Base-by-base conservation (phyloP, 352 stramenopile species). In the Phytophthora chlamydospora region DNA sequence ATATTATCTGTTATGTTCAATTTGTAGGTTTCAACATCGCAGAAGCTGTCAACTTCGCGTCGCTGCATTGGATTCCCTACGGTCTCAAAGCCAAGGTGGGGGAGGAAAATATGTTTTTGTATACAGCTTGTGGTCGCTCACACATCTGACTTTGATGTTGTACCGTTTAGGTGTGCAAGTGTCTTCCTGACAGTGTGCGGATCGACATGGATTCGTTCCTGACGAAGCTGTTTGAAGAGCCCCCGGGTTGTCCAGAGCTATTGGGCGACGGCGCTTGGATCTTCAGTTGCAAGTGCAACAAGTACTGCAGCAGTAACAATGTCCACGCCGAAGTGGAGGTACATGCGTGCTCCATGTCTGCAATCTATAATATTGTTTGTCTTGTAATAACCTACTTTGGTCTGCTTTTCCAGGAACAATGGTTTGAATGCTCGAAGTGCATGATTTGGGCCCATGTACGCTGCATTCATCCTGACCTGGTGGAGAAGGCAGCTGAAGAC, bases 31-130 rank as follows among this genome's bases (percentile, higher is more conserved):
- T 97, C 46, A 97, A 97, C 61, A 89, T 97, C 50, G 90, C 90
- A 4, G 90, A 97, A 60, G 88, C 88, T 4, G 90, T 94, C 14
- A 97, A 97, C 62, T 97, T 97, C 76, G 90, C 83, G 2, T 89
- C 89, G 8, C 50, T 95, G 17, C 73, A 88, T 41, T 97, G 90
- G 90, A 82, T 97, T 48, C 63, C 75, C 2, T 84, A 87, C 45
- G 89, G 84, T 4, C 55, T 91, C 14, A 85, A 83, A 57, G 90
- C 90, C 9, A 92, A 94, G 59, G 85, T 93, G 60, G 8, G 17
- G 0, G 17, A 31, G 1, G 4, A 29, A 16, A 6, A 24, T 24
- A 14, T 53, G 14, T 3, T 46, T 13, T 32, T 21, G 11, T 14
- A 39, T 11, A 21, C 3, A 10, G 4, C 21, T 16, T 42, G 9